Conservation (phyloP, 2,329 filamentous ascomycete genomes). For the Alternaria infectoria region DNA sequence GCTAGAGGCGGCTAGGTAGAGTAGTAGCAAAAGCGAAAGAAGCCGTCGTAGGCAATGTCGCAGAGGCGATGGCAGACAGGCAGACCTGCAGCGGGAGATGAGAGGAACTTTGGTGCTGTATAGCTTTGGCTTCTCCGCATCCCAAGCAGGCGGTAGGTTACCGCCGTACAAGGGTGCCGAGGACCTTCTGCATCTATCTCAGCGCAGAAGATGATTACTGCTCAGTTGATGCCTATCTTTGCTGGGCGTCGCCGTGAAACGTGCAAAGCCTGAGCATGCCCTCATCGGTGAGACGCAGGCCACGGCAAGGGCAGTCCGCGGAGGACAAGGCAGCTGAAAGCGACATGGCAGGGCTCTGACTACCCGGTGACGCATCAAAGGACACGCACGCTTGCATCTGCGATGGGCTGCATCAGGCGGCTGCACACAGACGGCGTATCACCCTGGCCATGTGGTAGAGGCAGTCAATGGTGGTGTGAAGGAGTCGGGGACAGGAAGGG, state of each 20-base stretch:
- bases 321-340: not conserved
- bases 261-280: not conserved
- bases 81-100: not conserved
- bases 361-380: slow-evolving; percentile 3
- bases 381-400: not conserved
- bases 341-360: not conserved
- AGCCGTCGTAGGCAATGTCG: not conserved
- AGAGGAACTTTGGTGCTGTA: not conserved
- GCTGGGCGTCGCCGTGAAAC: not conserved
- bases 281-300: not conserved
- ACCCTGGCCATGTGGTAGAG: slow-evolving; percentile 21
- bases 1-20: not conserved
- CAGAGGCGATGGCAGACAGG: not conserved
- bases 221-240: not conserved
- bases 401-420: slow-evolving; percentile 1
- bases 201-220: not conserved
- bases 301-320: not conserved
- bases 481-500: slow-evolving; percentile 8
- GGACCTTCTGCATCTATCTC: not conserved
- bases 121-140: slow-evolving; percentile 7
- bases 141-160: slow-evolving; percentile 4
- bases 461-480: slow-evolving; percentile 18
- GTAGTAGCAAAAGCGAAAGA: not conserved
- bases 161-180: slow-evolving; percentile 1
- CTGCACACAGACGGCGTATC: slow-evolving; percentile 11